Conservation (phyloP, 139 green algal genomes). For the Volvox reticuliferus region DNA sequence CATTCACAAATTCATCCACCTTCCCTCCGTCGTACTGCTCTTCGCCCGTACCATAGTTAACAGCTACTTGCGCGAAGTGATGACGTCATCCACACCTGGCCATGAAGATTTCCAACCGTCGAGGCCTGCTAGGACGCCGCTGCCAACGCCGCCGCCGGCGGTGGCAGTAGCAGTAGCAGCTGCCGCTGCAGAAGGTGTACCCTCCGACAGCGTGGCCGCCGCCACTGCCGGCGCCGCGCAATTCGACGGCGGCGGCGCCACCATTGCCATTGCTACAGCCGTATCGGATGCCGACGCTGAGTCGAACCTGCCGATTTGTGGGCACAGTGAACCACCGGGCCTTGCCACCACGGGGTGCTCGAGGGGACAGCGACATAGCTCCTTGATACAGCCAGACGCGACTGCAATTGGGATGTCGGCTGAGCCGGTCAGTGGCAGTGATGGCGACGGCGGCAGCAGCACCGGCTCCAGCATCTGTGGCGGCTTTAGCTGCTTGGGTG, state of each 20-base stretch:
- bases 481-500: background rate
- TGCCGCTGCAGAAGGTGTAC: background rate
- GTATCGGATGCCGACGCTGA: background rate
- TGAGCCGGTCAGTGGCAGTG: background rate
- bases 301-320: background rate
- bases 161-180: background rate
- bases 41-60: slow-evolving; percentile 45
- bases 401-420: background rate
- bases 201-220: background rate
- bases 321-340: too few species aligned
- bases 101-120: slow-evolving; percentile 47
- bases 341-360: background rate
- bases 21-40: background rate
- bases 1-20: too few species aligned
- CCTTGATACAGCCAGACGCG: background rate
- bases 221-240: background rate
- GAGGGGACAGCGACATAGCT: background rate
- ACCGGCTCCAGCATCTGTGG: background rate
- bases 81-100: slow-evolving; percentile 5
- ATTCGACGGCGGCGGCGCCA: background rate
- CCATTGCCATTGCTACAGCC: too few species aligned
- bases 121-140: background rate
- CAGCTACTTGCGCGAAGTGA: slow-evolving; percentile 53
- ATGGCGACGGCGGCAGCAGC: background rate
- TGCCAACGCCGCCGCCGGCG: background rate